These are phyloP conservation scores for Pseudoneurospora amorphoporcata DNA, from an alignment of 495 filamentous ascomycete genomes.

Conservation along the genomic window DNA sequence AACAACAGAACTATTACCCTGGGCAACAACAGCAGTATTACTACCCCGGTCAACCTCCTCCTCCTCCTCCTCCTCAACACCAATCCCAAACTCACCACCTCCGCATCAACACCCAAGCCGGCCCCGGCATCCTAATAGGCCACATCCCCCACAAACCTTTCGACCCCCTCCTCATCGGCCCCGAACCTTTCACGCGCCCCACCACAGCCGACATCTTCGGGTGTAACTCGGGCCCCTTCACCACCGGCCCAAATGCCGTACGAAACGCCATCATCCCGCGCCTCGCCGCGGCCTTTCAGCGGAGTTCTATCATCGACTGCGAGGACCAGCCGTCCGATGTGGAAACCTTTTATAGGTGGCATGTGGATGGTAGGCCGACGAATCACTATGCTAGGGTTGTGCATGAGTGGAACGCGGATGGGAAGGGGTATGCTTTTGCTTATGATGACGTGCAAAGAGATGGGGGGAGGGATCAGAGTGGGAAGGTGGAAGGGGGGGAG, in stretches of 20 bases:
- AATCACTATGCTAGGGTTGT: constrained; percentile 67
- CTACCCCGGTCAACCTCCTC: background rate
- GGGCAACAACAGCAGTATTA: background rate
- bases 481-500: constrained; percentile 51
- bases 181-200: constrained; percentile 47
- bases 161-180: constrained; percentile 25
- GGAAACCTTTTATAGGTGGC: constrained; percentile 43
- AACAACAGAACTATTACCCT: background rate
- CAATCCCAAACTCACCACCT: constrained; percentile 5
- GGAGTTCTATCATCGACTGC: constrained; percentile 35
- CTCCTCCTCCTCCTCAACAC: background rate
- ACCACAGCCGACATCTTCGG: constrained; percentile 57
- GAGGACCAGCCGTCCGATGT: constrained; percentile 42
- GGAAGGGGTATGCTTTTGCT: constrained; percentile 66
- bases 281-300: constrained; percentile 59
- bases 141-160: background rate
- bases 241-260: constrained; percentile 39
- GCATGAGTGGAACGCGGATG: constrained; percentile 54
- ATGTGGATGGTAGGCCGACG: constrained; percentile 29
- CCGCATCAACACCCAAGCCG: constrained; percentile 33
- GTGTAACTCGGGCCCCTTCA: constrained; percentile 63
- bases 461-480: constrained; percentile 53
- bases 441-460: constrained; percentile 67
- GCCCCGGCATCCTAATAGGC: constrained; percentile 14
- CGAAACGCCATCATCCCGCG: constrained; percentile 54